Base-by-base conservation (phyloP, 345 rosid genomes). In the Mallotus nudiflorus region DNA sequence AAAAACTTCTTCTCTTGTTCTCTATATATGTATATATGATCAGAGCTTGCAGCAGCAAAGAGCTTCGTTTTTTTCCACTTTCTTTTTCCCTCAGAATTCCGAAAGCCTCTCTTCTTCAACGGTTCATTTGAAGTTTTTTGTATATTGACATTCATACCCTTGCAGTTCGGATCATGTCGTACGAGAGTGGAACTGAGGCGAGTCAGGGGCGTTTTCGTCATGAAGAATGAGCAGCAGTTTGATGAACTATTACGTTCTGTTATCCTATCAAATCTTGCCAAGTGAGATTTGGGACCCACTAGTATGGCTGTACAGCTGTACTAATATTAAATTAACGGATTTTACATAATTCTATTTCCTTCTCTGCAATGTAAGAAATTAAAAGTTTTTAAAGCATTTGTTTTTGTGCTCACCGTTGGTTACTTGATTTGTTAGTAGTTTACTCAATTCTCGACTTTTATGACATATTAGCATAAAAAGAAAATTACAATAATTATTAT, bases 51-150 rank as follows among this genome's bases (percentile, higher is more conserved):
- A 42, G 46, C 53, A 37, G 10, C 62, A 39, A 39, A 39, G 9
- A 39, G 9, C 9, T 39, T 39, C 6, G 14, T 39, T 52, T 28
- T 49, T 37, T 9, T 51, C 15, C 29, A 24, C 9, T 49, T 22
- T 46, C 14, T 5, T 33, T 48, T 44, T 49, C 52, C 50, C 55
- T 10, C 29, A 22, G 1, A 6, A 24, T 14, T n/a, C 39, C 67
- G 53, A 16, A 63, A 45, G 3, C 45, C 5, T 44, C 53, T 46
- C 53, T 60, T 51, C 51, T 40, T 22, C 61, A 70, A 70, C 74
- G 42, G 61, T 70, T 24, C 50, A 24, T 61, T 33, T 27, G 15
- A 3, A 59, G 31, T n/a, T n/a, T 20, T 5, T 29, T 42, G 12
- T 0, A 1, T 50, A 15, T 58, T 70, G 58, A 60, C 67, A 33